phyloP scores from a whole-genome alignment of 164 flowering plant genomes.

The Annona squamosa region DNA sequence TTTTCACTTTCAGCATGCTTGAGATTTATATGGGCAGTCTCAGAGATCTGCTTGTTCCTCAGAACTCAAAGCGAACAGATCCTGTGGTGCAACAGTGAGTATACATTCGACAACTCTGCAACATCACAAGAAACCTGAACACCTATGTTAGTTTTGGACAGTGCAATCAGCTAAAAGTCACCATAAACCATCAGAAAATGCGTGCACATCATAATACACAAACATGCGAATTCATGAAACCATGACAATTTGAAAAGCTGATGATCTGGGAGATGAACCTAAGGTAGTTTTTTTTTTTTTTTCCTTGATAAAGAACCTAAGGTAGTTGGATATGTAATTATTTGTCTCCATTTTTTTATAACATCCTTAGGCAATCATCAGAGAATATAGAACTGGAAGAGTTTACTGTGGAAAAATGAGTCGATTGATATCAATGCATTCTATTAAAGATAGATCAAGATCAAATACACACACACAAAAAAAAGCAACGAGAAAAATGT shows the following conservation, averaged over 20 bases:
- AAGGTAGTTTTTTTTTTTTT: not conserved
- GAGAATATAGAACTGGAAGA: not conserved
- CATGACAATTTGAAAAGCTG: not conserved
- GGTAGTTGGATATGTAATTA: too few relatives aligned
- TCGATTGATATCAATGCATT: not conserved
- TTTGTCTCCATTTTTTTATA: too few relatives aligned
- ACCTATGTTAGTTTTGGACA: not conserved
- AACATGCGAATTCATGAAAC: not conserved
- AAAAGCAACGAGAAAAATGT: too few relatives aligned
- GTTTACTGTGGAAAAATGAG: not conserved
- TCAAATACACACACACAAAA: not conserved
- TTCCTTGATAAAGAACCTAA: too few relatives aligned
- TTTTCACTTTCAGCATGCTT: conserved; percentile 58
- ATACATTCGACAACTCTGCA: not conserved
- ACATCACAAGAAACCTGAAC: not conserved
- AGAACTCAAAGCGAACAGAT: conserved; percentile 26
- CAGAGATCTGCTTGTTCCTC: conserved; percentile 52
- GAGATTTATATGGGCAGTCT: conserved; percentile 64
- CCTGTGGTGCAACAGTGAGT: conserved; percentile 40
- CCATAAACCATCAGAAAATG: not conserved
- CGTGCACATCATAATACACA: not conserved
- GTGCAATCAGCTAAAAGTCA: not conserved
- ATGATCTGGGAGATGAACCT: not conserved
- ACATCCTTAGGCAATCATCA: too few relatives aligned
- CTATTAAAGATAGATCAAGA: not conserved